Conservation (phyloP, 495 filamentous ascomycete species). For the Friedmanniomyces simplex region DNA sequence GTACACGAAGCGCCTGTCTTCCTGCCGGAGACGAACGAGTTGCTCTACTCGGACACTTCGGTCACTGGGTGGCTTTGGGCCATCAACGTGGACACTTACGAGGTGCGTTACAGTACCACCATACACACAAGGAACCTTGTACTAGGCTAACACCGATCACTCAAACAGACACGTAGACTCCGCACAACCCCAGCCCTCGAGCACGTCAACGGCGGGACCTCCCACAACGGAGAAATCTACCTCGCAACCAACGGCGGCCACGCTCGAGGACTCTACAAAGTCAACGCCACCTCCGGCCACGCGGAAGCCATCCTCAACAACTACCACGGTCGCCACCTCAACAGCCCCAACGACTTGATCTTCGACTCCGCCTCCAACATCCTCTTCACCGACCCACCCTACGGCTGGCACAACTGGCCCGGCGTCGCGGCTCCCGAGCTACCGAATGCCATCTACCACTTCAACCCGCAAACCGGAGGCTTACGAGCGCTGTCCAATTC, state of each 20-base stretch:
- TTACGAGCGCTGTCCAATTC: conserved; percentile 1
- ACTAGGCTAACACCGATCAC: too few relatives aligned
- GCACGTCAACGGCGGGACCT: conserved; percentile 12
- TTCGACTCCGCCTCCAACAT: conserved; percentile 2
- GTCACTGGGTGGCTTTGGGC: conserved; percentile 10
- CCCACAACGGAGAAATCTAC: background rate
- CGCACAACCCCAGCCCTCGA: conserved; percentile 1
- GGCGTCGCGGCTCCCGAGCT: conserved; percentile 7
- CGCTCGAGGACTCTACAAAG: conserved; percentile 1
- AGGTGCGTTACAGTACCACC: too few relatives aligned
- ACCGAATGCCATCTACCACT: conserved; percentile 10
- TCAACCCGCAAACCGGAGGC: conserved; percentile 1
- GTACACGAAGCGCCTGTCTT: conserved; percentile 15
- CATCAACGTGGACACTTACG: conserved; percentile 9
- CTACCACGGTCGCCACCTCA: conserved; percentile 7
- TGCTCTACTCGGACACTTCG: conserved; percentile 9
- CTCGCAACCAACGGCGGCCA: conserved; percentile 8
- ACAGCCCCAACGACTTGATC: conserved; percentile 12
- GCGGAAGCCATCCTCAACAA: conserved; percentile 1
- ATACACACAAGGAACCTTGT: too few relatives aligned
- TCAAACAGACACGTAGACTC: background rate
- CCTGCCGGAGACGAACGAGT: conserved; percentile 11
- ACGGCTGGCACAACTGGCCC: background rate
- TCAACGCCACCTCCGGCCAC: background rate
- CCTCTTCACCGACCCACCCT: conserved; percentile 10